Evolutionary conservation across 306 rosid species (phyloP).

Genomic region (Ammopiptanthus mongolicus): DNA sequence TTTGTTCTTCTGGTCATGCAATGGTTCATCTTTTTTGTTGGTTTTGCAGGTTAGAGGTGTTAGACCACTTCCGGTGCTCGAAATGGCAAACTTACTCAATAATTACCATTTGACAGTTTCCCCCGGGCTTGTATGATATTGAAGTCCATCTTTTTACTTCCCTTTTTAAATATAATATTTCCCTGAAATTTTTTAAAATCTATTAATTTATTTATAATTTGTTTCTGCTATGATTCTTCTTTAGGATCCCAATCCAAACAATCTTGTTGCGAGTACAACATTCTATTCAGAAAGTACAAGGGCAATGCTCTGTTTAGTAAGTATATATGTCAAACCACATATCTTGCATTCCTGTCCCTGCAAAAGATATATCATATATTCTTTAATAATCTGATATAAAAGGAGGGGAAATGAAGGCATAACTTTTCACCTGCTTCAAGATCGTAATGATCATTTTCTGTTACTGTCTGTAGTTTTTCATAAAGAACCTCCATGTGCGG

Average conservation of each 20-base stretch:
- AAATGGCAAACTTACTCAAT: slow-evolving; percentile 77
- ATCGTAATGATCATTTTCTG: neutral
- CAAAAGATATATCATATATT: neutral
- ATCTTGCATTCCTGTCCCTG: neutral
- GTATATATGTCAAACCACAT: slow-evolving; percentile 17
- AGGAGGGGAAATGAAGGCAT: neutral
- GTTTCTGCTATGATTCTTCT: slow-evolving; percentile 23
- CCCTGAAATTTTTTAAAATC: slow-evolving; percentile 12
- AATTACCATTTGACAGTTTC: slow-evolving; percentile 62
- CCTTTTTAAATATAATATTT: neutral
- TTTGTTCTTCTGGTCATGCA: slow-evolving; percentile 15
- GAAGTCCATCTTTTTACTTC: slow-evolving; percentile 13
- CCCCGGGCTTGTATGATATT: slow-evolving; percentile 84
- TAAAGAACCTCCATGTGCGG: neutral
- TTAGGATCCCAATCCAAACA: slow-evolving; percentile 97
- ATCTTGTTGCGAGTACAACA: slow-evolving; percentile 82
- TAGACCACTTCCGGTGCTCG: slow-evolving; percentile 73
- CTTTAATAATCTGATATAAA: neutral
- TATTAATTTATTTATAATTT: slow-evolving; percentile 14
- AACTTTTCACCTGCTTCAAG: neutral
- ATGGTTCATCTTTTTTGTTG: slow-evolving; percentile 29
- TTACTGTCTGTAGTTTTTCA: neutral
- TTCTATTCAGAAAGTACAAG: slow-evolving; percentile 88
- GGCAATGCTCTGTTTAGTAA: slow-evolving; percentile 97
- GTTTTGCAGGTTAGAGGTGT: slow-evolving; percentile 92